A percentile compares a stretch with the other conserved stretches of the same genome.
phyloP scores from a whole-genome alignment of 148 eudicot species.

The Rhododendron kiyosumense region DNA sequence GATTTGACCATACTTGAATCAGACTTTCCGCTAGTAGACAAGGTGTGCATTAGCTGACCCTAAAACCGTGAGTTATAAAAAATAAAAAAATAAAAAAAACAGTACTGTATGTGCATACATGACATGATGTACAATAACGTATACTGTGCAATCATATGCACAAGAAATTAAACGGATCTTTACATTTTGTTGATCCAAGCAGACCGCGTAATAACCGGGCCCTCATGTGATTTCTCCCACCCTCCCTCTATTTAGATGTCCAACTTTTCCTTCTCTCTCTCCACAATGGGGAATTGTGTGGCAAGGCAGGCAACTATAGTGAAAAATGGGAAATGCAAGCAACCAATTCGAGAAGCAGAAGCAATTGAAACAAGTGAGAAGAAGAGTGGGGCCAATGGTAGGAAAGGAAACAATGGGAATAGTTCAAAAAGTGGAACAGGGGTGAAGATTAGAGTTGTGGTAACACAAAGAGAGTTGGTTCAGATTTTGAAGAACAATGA shows the following conservation, averaged over 20 bases:
- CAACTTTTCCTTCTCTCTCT: not conserved
- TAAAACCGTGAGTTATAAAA: too few species aligned
- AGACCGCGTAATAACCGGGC: slow-evolving; percentile 4
- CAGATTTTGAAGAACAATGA: not conserved
- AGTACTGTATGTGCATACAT: too few species aligned
- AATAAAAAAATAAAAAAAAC: too few species aligned
- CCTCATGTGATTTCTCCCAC: not conserved
- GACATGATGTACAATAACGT: too few species aligned
- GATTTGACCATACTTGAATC: too few species aligned
- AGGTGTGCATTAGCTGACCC: too few species aligned
- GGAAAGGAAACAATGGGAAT: not conserved
- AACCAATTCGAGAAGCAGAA: not conserved
- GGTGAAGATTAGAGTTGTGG: slow-evolving; percentile 16
- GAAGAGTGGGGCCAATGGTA: too few species aligned
- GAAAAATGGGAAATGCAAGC: not conserved
- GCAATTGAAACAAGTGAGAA: not conserved
- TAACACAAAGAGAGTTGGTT: slow-evolving; percentile 13
- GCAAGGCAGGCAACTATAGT: not conserved
- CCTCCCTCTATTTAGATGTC: not conserved
- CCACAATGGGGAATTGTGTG: slow-evolving; percentile 12
- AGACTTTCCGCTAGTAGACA: too few species aligned
- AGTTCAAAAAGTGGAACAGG: slow-evolving; percentile 1
- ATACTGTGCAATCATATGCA: too few species aligned
- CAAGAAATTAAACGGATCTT: too few species aligned
- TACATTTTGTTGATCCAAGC: not conserved